Percentiles rank a stretch among this genome's conserved stretches.
Conservation (phyloP, 2,329 filamentous ascomycete genomes). For the Cladosporium oxysporum region DNA sequence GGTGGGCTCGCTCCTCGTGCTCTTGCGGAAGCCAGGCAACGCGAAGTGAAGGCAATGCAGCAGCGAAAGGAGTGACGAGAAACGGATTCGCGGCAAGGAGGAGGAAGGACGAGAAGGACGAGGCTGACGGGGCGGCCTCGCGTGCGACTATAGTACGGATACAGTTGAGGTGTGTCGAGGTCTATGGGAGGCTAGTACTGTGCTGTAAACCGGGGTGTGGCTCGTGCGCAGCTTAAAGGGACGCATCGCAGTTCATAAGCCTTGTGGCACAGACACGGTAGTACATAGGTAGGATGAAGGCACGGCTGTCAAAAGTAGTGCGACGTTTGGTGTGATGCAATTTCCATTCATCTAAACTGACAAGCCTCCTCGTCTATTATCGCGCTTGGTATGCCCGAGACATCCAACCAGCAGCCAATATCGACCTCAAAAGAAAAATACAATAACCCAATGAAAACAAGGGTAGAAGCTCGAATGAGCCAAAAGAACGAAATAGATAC, state of each 20-base stretch:
- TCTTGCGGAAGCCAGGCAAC: constrained; percentile 8
- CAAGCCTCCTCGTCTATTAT: constrained; percentile 1
- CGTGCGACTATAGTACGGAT: background rate
- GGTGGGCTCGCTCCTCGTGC: constrained; percentile 12
- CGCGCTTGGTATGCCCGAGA: background rate
- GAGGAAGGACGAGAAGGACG: background rate
- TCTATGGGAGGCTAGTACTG: background rate
- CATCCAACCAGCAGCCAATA: background rate
- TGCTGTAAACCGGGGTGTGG: background rate
- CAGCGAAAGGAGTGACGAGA: constrained; percentile 17
- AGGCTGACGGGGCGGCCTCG: background rate
- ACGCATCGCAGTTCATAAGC: background rate
- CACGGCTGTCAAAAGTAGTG: background rate
- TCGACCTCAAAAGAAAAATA: background rate
- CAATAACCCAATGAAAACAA: background rate
- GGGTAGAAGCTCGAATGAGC: background rate
- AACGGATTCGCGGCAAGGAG: background rate
- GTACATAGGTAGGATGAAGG: background rate
- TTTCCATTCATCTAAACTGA: background rate
- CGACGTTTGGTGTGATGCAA: background rate
- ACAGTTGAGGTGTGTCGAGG: constrained; percentile 14
- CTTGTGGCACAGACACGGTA: constrained; percentile 3
- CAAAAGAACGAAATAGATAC: background rate
- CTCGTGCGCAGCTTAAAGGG: constrained; percentile 1
- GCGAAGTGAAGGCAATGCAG: constrained; percentile 4